Base-by-base conservation (phyloP, 306 rosid species). In the Citrullus mucosospermus region DNA sequence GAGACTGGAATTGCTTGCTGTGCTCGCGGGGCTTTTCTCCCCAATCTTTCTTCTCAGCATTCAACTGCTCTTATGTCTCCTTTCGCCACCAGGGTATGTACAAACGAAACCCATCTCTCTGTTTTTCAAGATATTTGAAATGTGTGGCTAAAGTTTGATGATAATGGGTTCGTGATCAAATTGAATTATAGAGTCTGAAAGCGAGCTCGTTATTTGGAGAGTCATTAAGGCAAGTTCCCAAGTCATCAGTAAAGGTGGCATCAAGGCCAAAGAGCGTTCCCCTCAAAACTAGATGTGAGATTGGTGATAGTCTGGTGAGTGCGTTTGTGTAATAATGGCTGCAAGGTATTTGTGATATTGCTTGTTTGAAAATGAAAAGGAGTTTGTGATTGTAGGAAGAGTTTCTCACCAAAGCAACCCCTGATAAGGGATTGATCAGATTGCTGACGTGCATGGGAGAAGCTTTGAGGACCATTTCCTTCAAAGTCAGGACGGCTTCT, bases 401-500 rank as follows among this genome's bases (percentile, higher is more conserved):
- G 83, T 96, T 96, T 79, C 90, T 96, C 38, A 62, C 90, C 0
- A 92, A 92, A 84, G 96, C 99, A 53, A 96, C 97, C 6, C 90
- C 92, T 5, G 98, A 96, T 79, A 95, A 92, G 90, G 96, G 91
- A 56, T 68, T 95, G 82, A 88, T 90, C 78, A 82, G 96, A 76
- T 87, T 95, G 96, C 25, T 95, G 88, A 62, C 79, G 76, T 88
- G 91, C 71, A 91, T 96, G 98, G 99, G 99, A 68, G 98, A 96
- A 83, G 98, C 99, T 65, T 68, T 96, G 13, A 92, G 99, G 83
- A 92, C 97, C 75, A 96, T 92, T 83, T 85, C 96, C 78, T 96
- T 87, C 84, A 96, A 96, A 91, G 99, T 96, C 80, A 96, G 90
- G 85, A 96, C 99, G 18, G 99, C 99, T 80, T 88, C 99, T 46